Evolutionary conservation across 2,329 filamentous ascomycete species (phyloP).

Genomic region (Fusarium abutilonis): DNA sequence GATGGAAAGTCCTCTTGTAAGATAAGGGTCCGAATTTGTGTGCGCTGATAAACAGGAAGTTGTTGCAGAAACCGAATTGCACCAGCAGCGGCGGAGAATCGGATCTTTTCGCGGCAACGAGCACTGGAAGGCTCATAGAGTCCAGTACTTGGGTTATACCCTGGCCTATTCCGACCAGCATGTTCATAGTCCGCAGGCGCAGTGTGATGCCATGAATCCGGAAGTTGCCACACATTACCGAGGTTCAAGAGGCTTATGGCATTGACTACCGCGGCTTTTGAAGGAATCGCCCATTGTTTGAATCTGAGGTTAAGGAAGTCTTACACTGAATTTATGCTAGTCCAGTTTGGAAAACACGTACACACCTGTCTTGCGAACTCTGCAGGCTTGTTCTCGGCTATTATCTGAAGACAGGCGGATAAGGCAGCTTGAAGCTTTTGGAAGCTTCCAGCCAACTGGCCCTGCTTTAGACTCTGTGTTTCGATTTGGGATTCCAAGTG

Average conservation of each 20-base stretch:
- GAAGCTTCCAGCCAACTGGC: no score
- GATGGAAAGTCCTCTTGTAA: constrained; percentile 12
- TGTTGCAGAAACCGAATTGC: constrained; percentile 18
- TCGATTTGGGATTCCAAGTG: no score
- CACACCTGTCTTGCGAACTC: not conserved
- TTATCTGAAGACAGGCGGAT: not conserved
- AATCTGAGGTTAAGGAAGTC: not conserved
- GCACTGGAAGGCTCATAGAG: not conserved
- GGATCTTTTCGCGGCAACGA: not conserved
- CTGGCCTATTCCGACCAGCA: not conserved
- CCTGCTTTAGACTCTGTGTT: no score
- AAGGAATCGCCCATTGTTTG: constrained; percentile 1
- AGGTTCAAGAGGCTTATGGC: not conserved
- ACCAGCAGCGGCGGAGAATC: constrained; percentile 22
- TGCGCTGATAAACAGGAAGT: not conserved
- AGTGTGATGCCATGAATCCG: not conserved
- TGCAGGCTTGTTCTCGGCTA: not conserved
- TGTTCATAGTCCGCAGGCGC: no score
- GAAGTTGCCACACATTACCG: not conserved
- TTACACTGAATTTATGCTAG: not conserved
- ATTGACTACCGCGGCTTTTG: accelerated
- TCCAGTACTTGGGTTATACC: no score
- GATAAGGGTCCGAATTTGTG: not conserved
- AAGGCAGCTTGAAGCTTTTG: no score
- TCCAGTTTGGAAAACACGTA: not conserved